Evolutionary conservation across 2,329 filamentous ascomycete species (phyloP).

Genomic region (Sporothrix mexicana): DNA sequence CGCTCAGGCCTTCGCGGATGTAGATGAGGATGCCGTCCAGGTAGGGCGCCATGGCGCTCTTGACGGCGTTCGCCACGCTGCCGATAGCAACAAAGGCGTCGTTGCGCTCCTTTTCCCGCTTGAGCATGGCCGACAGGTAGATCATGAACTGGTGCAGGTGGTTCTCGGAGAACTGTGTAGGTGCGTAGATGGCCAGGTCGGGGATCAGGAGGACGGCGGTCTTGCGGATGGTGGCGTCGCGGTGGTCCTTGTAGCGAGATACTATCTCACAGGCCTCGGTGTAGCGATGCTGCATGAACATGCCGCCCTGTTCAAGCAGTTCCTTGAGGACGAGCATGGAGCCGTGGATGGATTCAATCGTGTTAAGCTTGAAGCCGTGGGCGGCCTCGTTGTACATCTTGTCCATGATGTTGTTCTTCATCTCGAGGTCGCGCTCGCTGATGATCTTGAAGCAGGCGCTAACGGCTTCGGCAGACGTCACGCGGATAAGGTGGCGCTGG

Average conservation of each 20-base stretch:
- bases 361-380: conserved; percentile 77
- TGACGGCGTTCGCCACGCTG: conserved; percentile 94
- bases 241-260: conserved; percentile 88
- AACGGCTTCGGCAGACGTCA: conserved; percentile 89
- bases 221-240: conserved; percentile 83
- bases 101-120: conserved; percentile 92
- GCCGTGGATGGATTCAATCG: conserved; percentile 89
- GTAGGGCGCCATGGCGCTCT: conserved; percentile 92
- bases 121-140: conserved; percentile 89
- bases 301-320: conserved; percentile 89
- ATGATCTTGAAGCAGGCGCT: conserved; percentile 97
- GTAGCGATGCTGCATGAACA: conserved; percentile 99
- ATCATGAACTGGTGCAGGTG: conserved; percentile 98
- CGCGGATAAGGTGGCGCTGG: conserved; percentile 85
- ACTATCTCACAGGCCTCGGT: conserved; percentile 91
- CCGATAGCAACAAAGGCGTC: conserved; percentile 95
- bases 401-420: conserved; percentile 86
- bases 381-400: conserved; percentile 89
- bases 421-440: conserved; percentile 84
- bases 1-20: conserved; percentile 85
- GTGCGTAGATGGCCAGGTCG: conserved; percentile 89
- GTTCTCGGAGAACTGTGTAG: conserved; percentile 82
- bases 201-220: conserved; percentile 92
- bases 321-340: conserved; percentile 92
- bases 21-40: conserved; percentile 93